phyloP scores from a whole-genome alignment of 164 flowering plant species.

The Vitis labrusca region DNA sequence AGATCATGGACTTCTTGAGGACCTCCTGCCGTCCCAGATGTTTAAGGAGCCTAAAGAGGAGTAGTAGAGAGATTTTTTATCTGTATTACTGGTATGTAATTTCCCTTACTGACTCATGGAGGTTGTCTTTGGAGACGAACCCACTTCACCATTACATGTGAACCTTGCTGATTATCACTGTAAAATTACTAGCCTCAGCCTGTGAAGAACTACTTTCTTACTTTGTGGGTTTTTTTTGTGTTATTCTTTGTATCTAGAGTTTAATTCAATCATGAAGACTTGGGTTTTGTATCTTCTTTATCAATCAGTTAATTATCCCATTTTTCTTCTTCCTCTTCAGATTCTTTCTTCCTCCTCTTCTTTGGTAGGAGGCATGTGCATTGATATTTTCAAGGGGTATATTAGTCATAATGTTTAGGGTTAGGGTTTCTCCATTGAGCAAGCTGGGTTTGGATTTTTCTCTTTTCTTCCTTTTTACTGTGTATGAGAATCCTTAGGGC shows the following conservation, averaged over 20 bases:
- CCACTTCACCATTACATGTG: conserved; percentile 4
- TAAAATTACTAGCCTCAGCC: conserved; percentile 2
- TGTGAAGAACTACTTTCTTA: background rate
- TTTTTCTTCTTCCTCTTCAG: background rate
- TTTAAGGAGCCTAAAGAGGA: conserved; percentile 30
- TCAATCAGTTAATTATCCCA: background rate
- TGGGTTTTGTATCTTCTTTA: conserved; percentile 1
- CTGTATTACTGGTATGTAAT: conserved; percentile 19
- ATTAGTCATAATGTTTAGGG: conserved; percentile 1
- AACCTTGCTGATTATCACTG: background rate
- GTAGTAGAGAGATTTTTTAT: background rate
- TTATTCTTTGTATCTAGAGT: conserved; percentile 3
- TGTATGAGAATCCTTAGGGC: background rate
- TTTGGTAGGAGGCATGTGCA: background rate
- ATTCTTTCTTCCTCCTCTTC: background rate
- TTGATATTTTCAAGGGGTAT: background rate
- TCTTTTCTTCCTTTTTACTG: background rate
- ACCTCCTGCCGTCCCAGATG: conserved; percentile 59
- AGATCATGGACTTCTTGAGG: conserved; percentile 80
- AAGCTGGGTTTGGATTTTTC: conserved; percentile 6
- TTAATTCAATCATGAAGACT: conserved; percentile 3
- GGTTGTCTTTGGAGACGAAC: background rate
- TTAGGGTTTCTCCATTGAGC: conserved; percentile 13
- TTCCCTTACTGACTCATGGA: conserved; percentile 8
- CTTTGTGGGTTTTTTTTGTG: background rate